Evolutionary conservation across 2,329 filamentous ascomycete species (phyloP).

Genomic region (Ustulina deusta): DNA sequence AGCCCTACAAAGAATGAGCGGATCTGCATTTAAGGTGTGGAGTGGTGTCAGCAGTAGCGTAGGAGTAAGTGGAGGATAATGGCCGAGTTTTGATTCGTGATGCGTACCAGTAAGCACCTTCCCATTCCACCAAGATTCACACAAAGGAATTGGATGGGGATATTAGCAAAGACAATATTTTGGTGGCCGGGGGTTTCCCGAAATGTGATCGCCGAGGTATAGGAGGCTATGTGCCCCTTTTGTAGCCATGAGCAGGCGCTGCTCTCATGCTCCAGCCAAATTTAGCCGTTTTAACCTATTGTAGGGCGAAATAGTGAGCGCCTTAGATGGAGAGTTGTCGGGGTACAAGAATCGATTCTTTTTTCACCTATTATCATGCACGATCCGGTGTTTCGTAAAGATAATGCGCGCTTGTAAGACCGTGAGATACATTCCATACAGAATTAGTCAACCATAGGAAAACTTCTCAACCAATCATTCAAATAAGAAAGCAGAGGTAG

Average conservation of each 20-base stretch:
- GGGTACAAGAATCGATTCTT: neutral
- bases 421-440: neutral
- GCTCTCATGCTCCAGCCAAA: neutral
- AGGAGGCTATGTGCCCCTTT: neutral
- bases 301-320: neutral
- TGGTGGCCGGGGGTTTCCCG: too few species aligned
- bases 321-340: neutral
- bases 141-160: too few species aligned
- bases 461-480: neutral
- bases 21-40: neutral
- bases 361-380: neutral
- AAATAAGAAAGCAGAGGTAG: neutral
- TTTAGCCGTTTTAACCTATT: neutral
- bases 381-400: neutral
- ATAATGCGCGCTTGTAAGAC: neutral
- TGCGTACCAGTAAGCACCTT: neutral
- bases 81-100: neutral
- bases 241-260: neutral
- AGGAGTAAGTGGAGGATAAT: neutral
- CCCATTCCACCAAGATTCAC: neutral
- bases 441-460: neutral
- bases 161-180: neutral
- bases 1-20: neutral
- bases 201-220: too few species aligned
- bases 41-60: slow-evolving; percentile 3